phyloP scores from a whole-genome alignment of 164 flowering plant species.

The Berberis thunbergii region DNA sequence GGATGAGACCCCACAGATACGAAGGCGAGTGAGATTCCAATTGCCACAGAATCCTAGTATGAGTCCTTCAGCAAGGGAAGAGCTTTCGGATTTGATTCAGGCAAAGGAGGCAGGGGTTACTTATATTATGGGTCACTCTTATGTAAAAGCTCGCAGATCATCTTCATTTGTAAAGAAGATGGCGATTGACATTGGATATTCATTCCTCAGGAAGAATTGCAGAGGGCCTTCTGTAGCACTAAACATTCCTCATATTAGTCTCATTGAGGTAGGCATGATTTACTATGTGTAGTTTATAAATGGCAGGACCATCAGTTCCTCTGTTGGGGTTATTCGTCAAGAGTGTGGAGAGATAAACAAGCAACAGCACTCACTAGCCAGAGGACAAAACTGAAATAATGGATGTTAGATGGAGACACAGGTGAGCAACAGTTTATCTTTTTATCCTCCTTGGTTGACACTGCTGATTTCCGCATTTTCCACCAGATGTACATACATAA shows the following conservation, averaged over 20 bases:
- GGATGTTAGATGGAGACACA: too few relatives aligned
- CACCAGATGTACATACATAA: too few relatives aligned
- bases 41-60: neutral
- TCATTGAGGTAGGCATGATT: too few relatives aligned
- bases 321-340: too few relatives aligned
- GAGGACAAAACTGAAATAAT: too few relatives aligned
- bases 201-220: constrained; percentile 37
- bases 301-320: too few relatives aligned
- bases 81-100: constrained; percentile 17
- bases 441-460: too few relatives aligned
- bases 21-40: neutral
- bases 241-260: too few relatives aligned
- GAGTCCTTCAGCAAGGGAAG: neutral
- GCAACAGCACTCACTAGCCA: too few relatives aligned
- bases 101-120: constrained; percentile 35
- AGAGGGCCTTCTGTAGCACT: constrained; percentile 35
- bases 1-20: neutral
- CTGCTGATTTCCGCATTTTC: too few relatives aligned
- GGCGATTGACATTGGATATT: constrained; percentile 31
- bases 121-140: constrained; percentile 36
- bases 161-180: constrained; percentile 35
- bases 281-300: neutral
- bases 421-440: too few relatives aligned
- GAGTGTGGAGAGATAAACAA: too few relatives aligned
- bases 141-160: constrained; percentile 27